Evolutionary conservation across 176 grass and related monocot species (phyloP), one percentile per base, ranked within the genome.

Genomic region (Zoysia pacifica): DNA sequence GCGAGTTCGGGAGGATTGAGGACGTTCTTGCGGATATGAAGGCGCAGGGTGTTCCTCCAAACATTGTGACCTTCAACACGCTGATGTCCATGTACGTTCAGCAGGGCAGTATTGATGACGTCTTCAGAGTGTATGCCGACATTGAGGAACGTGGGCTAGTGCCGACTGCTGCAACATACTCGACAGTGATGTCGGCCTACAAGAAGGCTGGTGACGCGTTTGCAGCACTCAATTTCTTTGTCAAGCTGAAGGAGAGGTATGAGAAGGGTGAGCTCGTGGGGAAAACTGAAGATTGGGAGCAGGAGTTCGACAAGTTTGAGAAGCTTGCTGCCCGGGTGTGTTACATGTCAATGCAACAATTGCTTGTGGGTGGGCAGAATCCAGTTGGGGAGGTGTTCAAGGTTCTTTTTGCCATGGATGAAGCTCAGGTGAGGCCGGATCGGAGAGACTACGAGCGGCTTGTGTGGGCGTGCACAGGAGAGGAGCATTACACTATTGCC

Each of bases 81-180:
- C 72, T 97, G 38, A 97, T 97, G 90, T 93, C 90, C 15, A 63
- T 91, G 44, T 82, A 93, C 14, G 70, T 97, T 6, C 90, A 93
- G 39, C 87, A 89, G 84, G 90, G 88, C 10, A 83, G 72, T 54
- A 56, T 85, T 11, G 47, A 81, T 59, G 86, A 98, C 69, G 83
- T 87, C 0, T 81, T 93, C 70, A 75, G 79, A 81, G 60, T 98
- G 43, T 72, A 91, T 46, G 78, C 36, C 4, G 53, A 81, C 54
- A 87, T 94, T 10, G 54, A 93, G 79, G 77, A 47, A 43, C 49
- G 79, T 59, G 92, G 90, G 9, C 77, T 94, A 36, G 87, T 82
- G 74, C 90, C 90, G 11, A 87, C 92, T 0, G 54, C 88, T 2
- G 86, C 81, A 43, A 98, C 92, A 3, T 98, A 87, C 80, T 86